Percentiles rank a stretch among this genome's conserved stretches.
Conservation (phyloP, 306 rosid species). For the Prunus campanulata region DNA sequence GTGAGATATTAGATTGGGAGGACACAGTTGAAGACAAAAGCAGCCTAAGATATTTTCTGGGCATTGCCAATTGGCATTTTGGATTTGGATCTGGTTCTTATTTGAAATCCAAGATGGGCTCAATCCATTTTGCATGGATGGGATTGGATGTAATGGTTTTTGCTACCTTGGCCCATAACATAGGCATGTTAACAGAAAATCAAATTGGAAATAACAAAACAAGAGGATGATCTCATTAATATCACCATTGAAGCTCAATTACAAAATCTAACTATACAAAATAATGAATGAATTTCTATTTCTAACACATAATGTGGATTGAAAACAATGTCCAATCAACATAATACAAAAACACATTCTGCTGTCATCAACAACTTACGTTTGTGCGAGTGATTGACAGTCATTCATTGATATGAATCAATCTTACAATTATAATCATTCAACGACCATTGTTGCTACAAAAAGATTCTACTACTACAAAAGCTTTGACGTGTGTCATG, state of each 20-base stretch:
- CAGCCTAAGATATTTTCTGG: neutral
- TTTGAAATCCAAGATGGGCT: neutral
- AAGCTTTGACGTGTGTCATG: neutral
- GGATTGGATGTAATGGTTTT: neutral
- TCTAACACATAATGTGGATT: neutral
- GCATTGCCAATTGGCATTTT: neutral
- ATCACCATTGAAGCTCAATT: neutral
- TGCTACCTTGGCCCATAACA: no score
- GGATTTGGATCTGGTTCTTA: neutral
- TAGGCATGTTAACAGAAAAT: neutral
- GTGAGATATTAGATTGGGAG: neutral
- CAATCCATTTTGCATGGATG: neutral
- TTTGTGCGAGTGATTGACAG: neutral
- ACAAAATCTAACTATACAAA: neutral
- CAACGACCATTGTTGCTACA: neutral
- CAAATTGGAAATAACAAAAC: neutral
- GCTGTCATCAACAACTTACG: no score
- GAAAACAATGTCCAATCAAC: neutral
- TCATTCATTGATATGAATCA: neutral
- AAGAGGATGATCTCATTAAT: neutral
- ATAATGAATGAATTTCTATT: neutral
- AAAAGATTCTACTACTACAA: neutral
- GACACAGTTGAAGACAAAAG: neutral
- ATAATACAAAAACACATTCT: neutral
- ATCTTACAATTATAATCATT: neutral